Evolutionary conservation across 73 alveolate species (phyloP).

Genomic region (Uronychia binucleata): DNA sequence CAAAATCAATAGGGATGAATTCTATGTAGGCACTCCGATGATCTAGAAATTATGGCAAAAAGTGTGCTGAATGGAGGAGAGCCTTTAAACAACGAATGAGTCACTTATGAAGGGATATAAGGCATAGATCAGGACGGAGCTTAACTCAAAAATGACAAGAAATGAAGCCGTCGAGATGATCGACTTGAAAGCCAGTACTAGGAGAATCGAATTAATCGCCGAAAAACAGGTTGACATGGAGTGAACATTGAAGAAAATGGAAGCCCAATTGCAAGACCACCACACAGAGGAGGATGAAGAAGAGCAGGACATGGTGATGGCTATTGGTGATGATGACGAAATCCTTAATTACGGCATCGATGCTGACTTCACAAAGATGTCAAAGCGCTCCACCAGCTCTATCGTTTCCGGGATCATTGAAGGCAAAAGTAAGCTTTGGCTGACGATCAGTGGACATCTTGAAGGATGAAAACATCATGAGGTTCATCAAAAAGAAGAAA

Average conservation of each 20-base stretch:
- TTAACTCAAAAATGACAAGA: neutral
- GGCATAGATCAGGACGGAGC: neutral
- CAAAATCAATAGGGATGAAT: neutral
- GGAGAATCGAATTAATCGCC: neutral
- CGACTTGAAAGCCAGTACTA: neutral
- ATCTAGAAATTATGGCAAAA: neutral
- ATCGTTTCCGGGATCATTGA: neutral
- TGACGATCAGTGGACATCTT: neutral
- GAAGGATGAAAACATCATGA: neutral
- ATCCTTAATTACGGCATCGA: neutral
- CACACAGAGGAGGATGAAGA: neutral
- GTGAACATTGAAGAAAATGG: neutral
- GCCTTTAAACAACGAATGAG: neutral
- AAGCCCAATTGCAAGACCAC: neutral
- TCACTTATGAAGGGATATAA: neutral
- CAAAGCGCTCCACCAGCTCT: neutral
- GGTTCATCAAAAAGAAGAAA: neutral
- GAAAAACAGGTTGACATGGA: neutral
- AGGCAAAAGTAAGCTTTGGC: too few relatives aligned
- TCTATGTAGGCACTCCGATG: too few relatives aligned
- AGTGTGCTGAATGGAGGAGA: neutral
- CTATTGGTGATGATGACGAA: neutral
- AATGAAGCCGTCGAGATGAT: neutral
- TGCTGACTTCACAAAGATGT: neutral
- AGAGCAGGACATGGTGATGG: slow-evolving; percentile 2